Conservation (phyloP, 1,139 yeast genomes). For the Scheffersomyces quercinus region DNA sequence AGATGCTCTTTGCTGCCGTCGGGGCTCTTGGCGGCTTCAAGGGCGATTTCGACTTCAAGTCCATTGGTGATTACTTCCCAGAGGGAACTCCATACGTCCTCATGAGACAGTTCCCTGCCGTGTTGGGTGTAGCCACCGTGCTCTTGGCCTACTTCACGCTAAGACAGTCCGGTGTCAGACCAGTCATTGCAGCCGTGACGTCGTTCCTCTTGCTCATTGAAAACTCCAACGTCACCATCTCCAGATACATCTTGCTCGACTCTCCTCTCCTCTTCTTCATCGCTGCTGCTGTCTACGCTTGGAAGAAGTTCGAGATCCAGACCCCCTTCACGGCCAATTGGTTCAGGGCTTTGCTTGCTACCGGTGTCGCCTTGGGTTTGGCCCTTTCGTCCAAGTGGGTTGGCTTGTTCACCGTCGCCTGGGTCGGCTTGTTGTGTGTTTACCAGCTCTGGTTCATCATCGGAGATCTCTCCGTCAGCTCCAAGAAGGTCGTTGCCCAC, state of each 20-base stretch:
- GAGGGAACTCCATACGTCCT: slow-evolving; percentile 65
- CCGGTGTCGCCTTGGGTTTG: slow-evolving; percentile 84
- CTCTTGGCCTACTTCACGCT: slow-evolving; percentile 77
- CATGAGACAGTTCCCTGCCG: slow-evolving; percentile 87
- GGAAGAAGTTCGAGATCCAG: slow-evolving; percentile 78
- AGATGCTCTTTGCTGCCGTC: slow-evolving; percentile 81
- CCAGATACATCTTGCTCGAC: slow-evolving; percentile 87
- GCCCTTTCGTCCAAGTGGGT: slow-evolving; percentile 95
- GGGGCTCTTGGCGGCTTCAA: slow-evolving; percentile 72
- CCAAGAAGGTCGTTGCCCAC: slow-evolving; percentile 53
- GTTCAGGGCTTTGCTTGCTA: slow-evolving; percentile 68
- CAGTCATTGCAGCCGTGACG: slow-evolving; percentile 69
- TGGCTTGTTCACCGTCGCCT: slow-evolving; percentile 88
- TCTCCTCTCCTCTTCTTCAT: slow-evolving; percentile 90
- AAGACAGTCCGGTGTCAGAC: slow-evolving; percentile 79
- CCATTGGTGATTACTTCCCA: slow-evolving; percentile 69
- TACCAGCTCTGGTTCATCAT: slow-evolving; percentile 83
- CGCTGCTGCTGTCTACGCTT: slow-evolving; percentile 80
- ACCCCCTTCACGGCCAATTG: slow-evolving; percentile 69
- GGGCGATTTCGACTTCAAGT: slow-evolving; percentile 71
- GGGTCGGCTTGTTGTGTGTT: slow-evolving; percentile 80
- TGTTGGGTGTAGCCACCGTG: slow-evolving; percentile 79
- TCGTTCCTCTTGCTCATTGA: slow-evolving; percentile 73
- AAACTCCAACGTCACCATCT: slow-evolving; percentile 84
- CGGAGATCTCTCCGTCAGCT: slow-evolving; percentile 76